Evolutionary conservation across 1,284 basidiomycete genomes (phyloP).

Genomic region (Sporisorium sorghi): DNA sequence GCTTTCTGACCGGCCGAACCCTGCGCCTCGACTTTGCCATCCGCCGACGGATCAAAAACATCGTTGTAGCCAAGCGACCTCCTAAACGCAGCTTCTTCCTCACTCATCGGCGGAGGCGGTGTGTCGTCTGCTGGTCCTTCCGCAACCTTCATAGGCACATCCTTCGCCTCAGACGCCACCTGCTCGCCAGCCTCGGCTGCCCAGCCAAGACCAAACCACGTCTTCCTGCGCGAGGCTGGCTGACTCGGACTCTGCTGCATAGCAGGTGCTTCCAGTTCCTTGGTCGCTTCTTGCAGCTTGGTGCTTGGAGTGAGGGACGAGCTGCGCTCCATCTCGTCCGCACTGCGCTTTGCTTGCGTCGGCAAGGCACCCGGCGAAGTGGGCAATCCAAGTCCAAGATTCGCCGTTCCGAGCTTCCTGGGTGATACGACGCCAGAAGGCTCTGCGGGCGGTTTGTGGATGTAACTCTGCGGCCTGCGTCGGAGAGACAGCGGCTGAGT

Average conservation of each 20-base stretch:
- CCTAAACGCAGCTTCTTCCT: slow-evolving; percentile 52
- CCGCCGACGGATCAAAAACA: slow-evolving; percentile 6
- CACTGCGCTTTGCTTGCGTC: slow-evolving; percentile 29
- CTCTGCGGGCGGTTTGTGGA: slow-evolving; percentile 29
- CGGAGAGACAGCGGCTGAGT: slow-evolving; percentile 21
- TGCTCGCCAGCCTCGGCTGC: neutral
- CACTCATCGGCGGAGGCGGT: slow-evolving; percentile 50
- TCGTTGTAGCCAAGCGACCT: slow-evolving; percentile 35
- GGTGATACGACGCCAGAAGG: slow-evolving; percentile 29
- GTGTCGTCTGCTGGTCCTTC: slow-evolving; percentile 3
- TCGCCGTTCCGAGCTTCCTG: slow-evolving; percentile 18
- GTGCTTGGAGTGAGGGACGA: slow-evolving; percentile 9
- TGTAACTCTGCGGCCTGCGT: slow-evolving; percentile 33
- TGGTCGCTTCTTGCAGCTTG: slow-evolving; percentile 10
- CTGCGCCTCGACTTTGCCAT: neutral
- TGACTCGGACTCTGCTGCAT: slow-evolving; percentile 18
- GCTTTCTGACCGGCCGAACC: neutral
- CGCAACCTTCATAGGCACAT: slow-evolving; percentile 3
- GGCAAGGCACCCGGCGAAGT: slow-evolving; percentile 12
- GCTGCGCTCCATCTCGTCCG: slow-evolving; percentile 41
- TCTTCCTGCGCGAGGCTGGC: slow-evolving; percentile 26
- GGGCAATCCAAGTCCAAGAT: slow-evolving; percentile 27
- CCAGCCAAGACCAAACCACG: slow-evolving; percentile 48
- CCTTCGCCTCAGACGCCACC: neutral
- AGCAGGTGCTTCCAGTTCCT: neutral